Conservation (phyloP, 805 yeast species). For the Candida silvatica region DNA sequence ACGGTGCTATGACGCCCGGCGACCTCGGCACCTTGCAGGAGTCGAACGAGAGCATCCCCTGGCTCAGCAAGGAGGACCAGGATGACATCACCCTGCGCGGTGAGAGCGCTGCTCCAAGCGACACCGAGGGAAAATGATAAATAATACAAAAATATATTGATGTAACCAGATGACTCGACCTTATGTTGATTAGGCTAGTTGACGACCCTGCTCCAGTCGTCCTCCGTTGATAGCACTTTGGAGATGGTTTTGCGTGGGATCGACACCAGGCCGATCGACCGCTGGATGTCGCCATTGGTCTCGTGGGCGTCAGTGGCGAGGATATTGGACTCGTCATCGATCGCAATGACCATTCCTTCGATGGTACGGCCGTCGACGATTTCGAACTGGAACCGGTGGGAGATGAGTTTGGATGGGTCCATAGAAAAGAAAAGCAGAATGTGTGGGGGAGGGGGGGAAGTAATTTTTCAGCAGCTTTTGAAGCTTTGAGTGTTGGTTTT, state of each 20-base stretch:
- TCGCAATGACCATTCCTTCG: conserved; percentile 31
- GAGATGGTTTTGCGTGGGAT: conserved; percentile 34
- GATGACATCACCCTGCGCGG: conserved; percentile 29
- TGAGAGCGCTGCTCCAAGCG: conserved; percentile 25
- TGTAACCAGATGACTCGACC: background rate
- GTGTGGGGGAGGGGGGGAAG: background rate
- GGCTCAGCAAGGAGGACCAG: conserved; percentile 36
- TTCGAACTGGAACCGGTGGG: conserved; percentile 19
- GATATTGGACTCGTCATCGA: conserved; percentile 35
- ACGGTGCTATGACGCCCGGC: conserved; percentile 85
- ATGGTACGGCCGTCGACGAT: conserved; percentile 25
- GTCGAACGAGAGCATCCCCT: conserved; percentile 63
- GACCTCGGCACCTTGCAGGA: conserved; percentile 96
- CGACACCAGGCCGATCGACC: conserved; percentile 47
- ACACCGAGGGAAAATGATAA: background rate
- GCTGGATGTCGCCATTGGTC: conserved; percentile 9
- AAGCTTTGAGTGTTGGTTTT: background rate
- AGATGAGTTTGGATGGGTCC: conserved; percentile 26
- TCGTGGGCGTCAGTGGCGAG: conserved; percentile 32
- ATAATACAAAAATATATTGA: background rate
- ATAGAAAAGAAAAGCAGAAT: no score
- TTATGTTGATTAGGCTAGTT: background rate
- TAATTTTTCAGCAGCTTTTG: background rate
- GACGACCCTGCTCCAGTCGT: conserved; percentile 14
- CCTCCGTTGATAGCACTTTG: conserved; percentile 18